Evolutionary conservation across 2,329 filamentous ascomycete species (phyloP).

Genomic region (Sphaerulina musiva): DNA sequence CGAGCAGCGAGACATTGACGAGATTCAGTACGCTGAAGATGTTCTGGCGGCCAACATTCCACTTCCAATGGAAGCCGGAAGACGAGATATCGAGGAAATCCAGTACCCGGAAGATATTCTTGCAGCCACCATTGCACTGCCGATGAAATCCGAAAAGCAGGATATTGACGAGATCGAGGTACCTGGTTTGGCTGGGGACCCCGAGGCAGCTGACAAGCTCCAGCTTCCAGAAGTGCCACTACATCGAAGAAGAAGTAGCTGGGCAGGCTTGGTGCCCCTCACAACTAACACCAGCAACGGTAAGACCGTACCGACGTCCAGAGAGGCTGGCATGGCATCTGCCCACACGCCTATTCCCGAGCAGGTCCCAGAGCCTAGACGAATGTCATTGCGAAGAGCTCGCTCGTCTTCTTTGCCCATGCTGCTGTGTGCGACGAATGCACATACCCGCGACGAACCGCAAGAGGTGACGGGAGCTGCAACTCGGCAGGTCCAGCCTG

Average conservation of each 20-base stretch:
- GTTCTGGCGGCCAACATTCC: conserved; percentile 54
- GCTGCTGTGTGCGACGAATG: not conserved
- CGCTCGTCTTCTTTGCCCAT: conserved; percentile 1
- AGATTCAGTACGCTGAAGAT: conserved; percentile 57
- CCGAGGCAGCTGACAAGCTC: conserved; percentile 46
- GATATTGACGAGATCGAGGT: conserved; percentile 78
- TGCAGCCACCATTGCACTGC: conserved; percentile 60
- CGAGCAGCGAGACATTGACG: conserved; percentile 61
- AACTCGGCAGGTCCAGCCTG: not conserved
- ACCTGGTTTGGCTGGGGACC: conserved; percentile 62
- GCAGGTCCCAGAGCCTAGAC: not conserved
- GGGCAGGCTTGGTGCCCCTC: conserved; percentile 9
- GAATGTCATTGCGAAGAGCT: not conserved
- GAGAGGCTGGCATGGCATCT: conserved; percentile 1
- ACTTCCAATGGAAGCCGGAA: conserved; percentile 55
- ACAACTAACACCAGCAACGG: not conserved
- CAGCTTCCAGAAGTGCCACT: conserved; percentile 19
- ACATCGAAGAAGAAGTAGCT: conserved; percentile 24
- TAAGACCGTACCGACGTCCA: not conserved
- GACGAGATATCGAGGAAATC: conserved; percentile 69
- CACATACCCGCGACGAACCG: not conserved
- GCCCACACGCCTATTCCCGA: not conserved
- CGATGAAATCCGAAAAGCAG: conserved; percentile 53
- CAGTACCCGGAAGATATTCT: conserved; percentile 36
- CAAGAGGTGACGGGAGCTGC: conserved; percentile 9